Percentiles rank a stretch among this genome's conserved stretches.
Conservation (phyloP, 805 yeast genomes). For the Candida gorgasii region DNA sequence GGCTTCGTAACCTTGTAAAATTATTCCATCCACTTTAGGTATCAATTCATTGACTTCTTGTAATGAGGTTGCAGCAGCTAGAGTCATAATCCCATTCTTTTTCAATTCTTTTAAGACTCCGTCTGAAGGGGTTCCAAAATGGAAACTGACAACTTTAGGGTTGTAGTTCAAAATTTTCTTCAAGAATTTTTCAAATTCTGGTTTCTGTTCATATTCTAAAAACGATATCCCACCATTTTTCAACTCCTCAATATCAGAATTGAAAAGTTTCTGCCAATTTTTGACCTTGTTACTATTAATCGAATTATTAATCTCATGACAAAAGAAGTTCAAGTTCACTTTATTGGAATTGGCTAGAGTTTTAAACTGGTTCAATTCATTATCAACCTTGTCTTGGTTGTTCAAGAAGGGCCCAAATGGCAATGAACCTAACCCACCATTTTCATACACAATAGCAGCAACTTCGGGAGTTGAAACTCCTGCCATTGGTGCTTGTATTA, state of each 20-base stretch:
- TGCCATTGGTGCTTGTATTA: constrained; percentile 64
- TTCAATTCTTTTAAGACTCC: constrained; percentile 34
- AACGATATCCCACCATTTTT: constrained; percentile 30
- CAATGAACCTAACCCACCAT: constrained; percentile 55
- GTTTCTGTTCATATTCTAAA: constrained; percentile 26
- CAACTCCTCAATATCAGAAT: constrained; percentile 13
- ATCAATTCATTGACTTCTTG: constrained; percentile 29
- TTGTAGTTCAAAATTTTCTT: constrained; percentile 20
- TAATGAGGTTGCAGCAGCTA: constrained; percentile 49
- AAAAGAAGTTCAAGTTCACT: constrained; percentile 51
- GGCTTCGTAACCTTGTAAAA: constrained; percentile 62
- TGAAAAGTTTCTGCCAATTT: constrained; percentile 17
- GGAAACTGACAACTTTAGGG: constrained; percentile 54
- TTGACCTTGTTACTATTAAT: constrained; percentile 16
- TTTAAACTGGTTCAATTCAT: constrained; percentile 16
- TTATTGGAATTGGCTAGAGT: constrained; percentile 9
- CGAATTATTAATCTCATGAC: constrained; percentile 34
- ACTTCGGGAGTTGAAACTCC: constrained; percentile 49
- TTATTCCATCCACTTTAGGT: constrained; percentile 47
- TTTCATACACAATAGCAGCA: constrained; percentile 42
- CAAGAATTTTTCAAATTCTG: constrained; percentile 15
- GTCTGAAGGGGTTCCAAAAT: constrained; percentile 49
- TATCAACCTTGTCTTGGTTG: constrained; percentile 15
- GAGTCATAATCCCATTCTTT: constrained; percentile 37
- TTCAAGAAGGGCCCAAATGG: constrained; percentile 35